Evolutionary conservation across 163 green algal species (phyloP).

Genomic region (Smithsoniella earleae): DNA sequence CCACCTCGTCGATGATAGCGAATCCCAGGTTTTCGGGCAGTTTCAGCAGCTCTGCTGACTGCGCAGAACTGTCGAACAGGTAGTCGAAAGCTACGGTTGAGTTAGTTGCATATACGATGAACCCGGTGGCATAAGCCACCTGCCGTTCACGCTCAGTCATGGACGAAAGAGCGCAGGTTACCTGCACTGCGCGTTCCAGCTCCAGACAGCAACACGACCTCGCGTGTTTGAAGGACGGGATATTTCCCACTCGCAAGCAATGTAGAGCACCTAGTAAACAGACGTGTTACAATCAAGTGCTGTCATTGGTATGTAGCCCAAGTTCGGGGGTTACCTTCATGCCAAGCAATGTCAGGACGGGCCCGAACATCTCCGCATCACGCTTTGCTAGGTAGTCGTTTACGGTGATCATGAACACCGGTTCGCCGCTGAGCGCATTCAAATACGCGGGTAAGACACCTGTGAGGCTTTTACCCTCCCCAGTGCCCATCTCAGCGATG

Average conservation of each 20-base stretch:
- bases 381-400: conserved; percentile 52
- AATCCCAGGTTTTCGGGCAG: background rate
- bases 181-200: too few relatives aligned
- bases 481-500: conserved; percentile 62
- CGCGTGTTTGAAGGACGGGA: too few relatives aligned
- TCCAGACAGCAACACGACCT: too few relatives aligned
- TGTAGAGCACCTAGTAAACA: background rate
- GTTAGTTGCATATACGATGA: conserved; percentile 85
- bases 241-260: background rate
- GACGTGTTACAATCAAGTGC: background rate
- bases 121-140: conserved; percentile 41
- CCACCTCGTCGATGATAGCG: conserved; percentile 25
- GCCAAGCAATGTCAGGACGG: conserved; percentile 41
- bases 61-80: conserved; percentile 65
- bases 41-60: background rate
- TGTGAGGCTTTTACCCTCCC: conserved; percentile 58
- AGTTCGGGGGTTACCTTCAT: conserved; percentile 37
- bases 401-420: conserved; percentile 32
- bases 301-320: background rate
- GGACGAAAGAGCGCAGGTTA: conserved; percentile 15
- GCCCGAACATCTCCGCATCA: conserved; percentile 41
- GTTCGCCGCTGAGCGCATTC: conserved; percentile 42
- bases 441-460: conserved; percentile 52
- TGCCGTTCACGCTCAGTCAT: conserved; percentile 13
- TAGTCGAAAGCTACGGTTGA: conserved; percentile 81